Evolutionary conservation across 108 stramenopile genomes (phyloP), one percentile per base, ranked within the genome.

Genomic region (Discostella stelligeroides): DNA sequence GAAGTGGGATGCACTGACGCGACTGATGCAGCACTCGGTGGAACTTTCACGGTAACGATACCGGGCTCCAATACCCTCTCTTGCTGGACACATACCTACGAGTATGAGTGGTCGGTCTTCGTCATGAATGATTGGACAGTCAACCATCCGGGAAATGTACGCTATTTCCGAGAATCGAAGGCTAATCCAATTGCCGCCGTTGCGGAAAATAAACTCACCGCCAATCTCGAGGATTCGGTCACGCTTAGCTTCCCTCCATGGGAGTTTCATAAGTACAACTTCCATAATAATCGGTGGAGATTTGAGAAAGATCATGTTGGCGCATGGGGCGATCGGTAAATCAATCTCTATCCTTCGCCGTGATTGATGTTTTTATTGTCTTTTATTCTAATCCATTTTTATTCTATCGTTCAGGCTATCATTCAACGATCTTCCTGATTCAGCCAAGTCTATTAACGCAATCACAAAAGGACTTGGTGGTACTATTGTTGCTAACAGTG

Each of bases 1-100:
- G 25, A 9, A 5, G 20, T 63, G 28, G 18, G 15, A 21, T 67
- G 75, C 34, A 12, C 6, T 14, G 66, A 76, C 34, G 24, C 56
- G 1, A 45, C n/a, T 39, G 54, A 63, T 14, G 43, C 5, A 28
- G 68, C 75, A 17, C 54, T 55, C 28, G 75, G 69, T 13, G 46
- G 14, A 38, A 37, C 61, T 0, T 58, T 76, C 15, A 66, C 50
- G 11, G 69, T 76, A 15, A 64, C 42, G 15, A 63, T 63, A 10
- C 59, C 18, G 27, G 50, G 17, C 24, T 47, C 38, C 23, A 53
- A 3, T 21, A 21, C 11, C 14, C 37, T 34, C 55, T 17, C 29
- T 39, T 76, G 75, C 29, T 76, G 68, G 69, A 76, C 61, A 15
- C 75, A 76, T 40, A 42, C 29, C 28, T 58, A 76, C 42, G 8